phyloP scores from a whole-genome alignment of 2,329 filamentous ascomycete species.

The Pseudocercospora fuligena region DNA sequence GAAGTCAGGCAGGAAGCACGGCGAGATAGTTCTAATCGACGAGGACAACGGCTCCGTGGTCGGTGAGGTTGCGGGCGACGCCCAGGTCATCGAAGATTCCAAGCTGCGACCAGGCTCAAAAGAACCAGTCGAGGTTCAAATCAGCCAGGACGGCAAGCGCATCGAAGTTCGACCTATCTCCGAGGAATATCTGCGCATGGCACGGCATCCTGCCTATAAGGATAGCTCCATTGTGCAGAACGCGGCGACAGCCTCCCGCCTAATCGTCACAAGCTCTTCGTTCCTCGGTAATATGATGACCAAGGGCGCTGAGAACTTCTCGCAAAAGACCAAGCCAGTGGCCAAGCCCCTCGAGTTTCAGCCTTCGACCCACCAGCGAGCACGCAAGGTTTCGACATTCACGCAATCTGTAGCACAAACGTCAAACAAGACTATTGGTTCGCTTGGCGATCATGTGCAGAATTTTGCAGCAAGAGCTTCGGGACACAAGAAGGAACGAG shows the following conservation, averaged over 20 bases:
- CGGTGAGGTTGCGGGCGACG: conserved; percentile 84
- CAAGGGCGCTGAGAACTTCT: conserved; percentile 78
- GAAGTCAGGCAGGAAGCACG: conserved; percentile 48
- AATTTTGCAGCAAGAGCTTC: conserved; percentile 81
- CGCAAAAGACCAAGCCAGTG: conserved; percentile 76
- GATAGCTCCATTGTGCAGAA: conserved; percentile 85
- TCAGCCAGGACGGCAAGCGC: conserved; percentile 70
- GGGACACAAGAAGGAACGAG: conserved; percentile 60
- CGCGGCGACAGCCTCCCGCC: conserved; percentile 82
- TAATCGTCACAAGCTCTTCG: conserved; percentile 87
- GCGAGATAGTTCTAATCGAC: conserved; percentile 89
- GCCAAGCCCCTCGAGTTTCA: conserved; percentile 85
- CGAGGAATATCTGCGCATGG: conserved; percentile 73
- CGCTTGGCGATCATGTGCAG: conserved; percentile 82
- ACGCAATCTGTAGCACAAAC: conserved; percentile 78
- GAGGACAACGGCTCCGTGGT: conserved; percentile 96
- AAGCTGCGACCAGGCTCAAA: conserved; percentile 85
- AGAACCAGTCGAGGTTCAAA: conserved; percentile 79
- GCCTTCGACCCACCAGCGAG: conserved; percentile 79
- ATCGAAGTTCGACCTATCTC: conserved; percentile 71
- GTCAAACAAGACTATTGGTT: conserved; percentile 84
- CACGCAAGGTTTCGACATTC: conserved; percentile 88
- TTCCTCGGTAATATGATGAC: conserved; percentile 79
- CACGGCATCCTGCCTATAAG: conserved; percentile 88
- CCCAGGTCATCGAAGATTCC: conserved; percentile 77